These are phyloP conservation scores for Earliella scabrosa DNA, from an alignment of 1,284 basidiomycete species.

Conservation along the genomic window DNA sequence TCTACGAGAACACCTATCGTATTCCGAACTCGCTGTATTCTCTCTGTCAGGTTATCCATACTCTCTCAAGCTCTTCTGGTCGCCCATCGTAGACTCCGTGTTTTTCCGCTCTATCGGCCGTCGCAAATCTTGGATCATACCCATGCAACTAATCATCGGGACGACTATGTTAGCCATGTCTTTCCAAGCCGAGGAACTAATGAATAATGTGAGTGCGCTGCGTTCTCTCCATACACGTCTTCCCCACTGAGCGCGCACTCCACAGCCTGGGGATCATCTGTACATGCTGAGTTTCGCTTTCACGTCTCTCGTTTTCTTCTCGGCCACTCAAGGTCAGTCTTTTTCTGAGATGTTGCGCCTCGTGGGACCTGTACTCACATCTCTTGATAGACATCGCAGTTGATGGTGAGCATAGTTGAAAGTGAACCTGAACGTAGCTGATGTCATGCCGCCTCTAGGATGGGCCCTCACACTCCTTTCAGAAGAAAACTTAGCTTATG, in stretches of 20 bases:
- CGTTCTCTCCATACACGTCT: not conserved
- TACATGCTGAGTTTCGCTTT: conserved; percentile 85
- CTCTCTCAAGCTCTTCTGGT: conserved; percentile 97
- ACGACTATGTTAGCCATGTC: conserved; percentile 90
- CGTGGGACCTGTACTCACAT: not conserved
- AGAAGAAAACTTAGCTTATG: conserved; percentile 94
- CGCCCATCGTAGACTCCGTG: conserved; percentile 94
- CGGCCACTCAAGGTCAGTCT: conserved; percentile 89
- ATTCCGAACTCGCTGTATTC: conserved; percentile 96
- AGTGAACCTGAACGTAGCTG: conserved; percentile 5
- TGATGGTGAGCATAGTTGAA: conserved; percentile 64
- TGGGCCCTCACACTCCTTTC: conserved; percentile 98
- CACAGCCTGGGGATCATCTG: conserved; percentile 83
- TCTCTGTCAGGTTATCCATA: conserved; percentile 96
- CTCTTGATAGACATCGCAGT: conserved; percentile 88
- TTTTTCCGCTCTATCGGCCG: conserved; percentile 86
- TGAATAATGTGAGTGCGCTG: conserved; percentile 74
- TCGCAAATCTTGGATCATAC: conserved; percentile 98
- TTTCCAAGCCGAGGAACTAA: conserved; percentile 75
- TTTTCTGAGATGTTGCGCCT: not conserved
- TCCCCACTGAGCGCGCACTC: no score
- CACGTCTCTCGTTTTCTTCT: conserved; percentile 91
- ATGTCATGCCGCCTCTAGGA: conserved; percentile 47
- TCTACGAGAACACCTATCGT: conserved; percentile 92
- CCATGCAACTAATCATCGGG: conserved; percentile 93